Evolutionary conservation across 2,329 filamentous ascomycete genomes (phyloP).

Genomic region (Knufia petricola): DNA sequence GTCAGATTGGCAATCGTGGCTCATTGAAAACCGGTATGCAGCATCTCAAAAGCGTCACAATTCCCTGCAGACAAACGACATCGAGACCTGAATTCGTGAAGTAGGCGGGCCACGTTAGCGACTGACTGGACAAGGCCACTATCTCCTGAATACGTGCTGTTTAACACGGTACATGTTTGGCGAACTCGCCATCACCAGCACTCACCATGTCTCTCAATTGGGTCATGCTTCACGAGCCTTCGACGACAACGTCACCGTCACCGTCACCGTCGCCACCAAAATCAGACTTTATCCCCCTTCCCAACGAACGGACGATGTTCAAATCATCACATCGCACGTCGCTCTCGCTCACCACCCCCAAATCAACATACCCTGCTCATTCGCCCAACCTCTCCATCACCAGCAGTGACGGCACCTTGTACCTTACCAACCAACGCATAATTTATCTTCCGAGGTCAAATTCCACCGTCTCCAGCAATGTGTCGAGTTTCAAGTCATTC

Average conservation of each 20-base stretch:
- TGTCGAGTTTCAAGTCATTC: conserved; percentile 64
- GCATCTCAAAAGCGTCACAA: no score
- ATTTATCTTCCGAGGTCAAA: conserved; percentile 83
- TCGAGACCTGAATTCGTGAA: no score
- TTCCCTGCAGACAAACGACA: no score
- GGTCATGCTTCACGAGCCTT: conserved; percentile 70
- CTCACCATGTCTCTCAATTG: conserved; percentile 45
- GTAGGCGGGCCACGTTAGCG: no score
- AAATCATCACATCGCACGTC: conserved; percentile 70
- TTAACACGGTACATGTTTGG: no score
- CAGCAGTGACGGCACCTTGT: conserved; percentile 64
- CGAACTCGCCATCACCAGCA: no score
- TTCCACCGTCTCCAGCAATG: conserved; percentile 48
- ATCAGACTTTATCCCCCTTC: conserved; percentile 67
- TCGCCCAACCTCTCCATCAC: conserved; percentile 55
- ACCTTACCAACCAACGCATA: conserved; percentile 79
- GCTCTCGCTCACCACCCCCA: conserved; percentile 62
- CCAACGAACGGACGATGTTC: conserved; percentile 72
- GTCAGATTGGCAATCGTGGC: no score
- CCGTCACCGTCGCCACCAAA: conserved; percentile 36
- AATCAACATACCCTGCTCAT: conserved; percentile 51
- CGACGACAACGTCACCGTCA: no score
- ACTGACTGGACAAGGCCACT: no score
- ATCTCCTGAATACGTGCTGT: no score
- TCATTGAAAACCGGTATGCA: no score